Evolutionary conservation across 1,284 basidiomycete species (phyloP).

Genomic region (Wolfiporia cocos): DNA sequence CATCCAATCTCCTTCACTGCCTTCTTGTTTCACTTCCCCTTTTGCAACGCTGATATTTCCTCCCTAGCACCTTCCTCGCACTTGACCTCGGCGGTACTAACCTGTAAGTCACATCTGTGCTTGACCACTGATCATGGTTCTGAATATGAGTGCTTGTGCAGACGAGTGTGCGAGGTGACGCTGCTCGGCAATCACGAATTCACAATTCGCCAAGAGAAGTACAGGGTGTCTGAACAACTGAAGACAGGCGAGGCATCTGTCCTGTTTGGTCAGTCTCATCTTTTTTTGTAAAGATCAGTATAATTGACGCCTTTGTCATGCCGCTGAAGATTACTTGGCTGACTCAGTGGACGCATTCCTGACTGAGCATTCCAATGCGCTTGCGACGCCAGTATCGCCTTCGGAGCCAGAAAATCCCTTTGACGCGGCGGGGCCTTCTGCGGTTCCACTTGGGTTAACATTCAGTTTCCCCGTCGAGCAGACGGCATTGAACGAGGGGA

Average conservation of each 20-base stretch:
- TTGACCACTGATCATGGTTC: constrained; percentile 4
- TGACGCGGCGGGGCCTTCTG: constrained; percentile 8
- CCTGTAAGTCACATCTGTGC: constrained; percentile 50
- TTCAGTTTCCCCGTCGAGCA: constrained; percentile 99
- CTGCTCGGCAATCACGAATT: constrained; percentile 90
- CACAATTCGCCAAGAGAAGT: constrained; percentile 87
- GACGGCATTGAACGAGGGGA: constrained; percentile 85
- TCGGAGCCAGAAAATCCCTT: constrained; percentile 16
- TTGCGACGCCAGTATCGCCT: constrained; percentile 30
- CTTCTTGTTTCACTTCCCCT: too few species aligned
- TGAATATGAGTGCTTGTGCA: constrained; percentile 23
- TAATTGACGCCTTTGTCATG: neutral
- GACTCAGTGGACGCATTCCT: constrained; percentile 94
- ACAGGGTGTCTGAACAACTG: constrained; percentile 84
- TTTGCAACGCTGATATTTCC: too few species aligned
- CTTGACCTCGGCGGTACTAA: constrained; percentile 95
- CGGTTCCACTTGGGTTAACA: constrained; percentile 81
- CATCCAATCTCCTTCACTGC: too few species aligned
- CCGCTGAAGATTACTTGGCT: constrained; percentile 82
- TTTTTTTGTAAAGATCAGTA: too few species aligned
- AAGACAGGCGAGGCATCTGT: constrained; percentile 84
- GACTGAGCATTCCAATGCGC: constrained; percentile 40
- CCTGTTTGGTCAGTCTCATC: constrained; percentile 65
- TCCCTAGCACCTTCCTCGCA: constrained; percentile 80
- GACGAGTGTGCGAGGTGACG: constrained; percentile 90